These are phyloP conservation scores for Polyplosphaeria fusca DNA, from an alignment of 495 filamentous ascomycete genomes.

Conservation along the genomic window DNA sequence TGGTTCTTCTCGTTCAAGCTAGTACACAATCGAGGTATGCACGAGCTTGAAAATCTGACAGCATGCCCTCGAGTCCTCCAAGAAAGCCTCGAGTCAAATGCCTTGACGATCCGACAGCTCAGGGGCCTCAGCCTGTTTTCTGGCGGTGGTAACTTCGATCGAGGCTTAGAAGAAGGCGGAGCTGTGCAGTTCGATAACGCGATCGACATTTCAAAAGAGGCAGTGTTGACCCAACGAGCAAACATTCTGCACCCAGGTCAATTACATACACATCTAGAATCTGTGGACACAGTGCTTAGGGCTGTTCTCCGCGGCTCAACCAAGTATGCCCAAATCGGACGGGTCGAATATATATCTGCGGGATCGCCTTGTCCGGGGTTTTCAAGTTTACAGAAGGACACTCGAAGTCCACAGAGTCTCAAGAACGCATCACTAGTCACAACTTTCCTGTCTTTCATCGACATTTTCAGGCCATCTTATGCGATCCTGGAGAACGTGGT, in stretches of 20 bases:
- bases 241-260: conserved; percentile 46
- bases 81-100: conserved; percentile 30
- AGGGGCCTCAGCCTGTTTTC: conserved; percentile 67
- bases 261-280: conserved; percentile 56
- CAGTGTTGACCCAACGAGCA: conserved; percentile 67
- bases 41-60: background rate
- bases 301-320: conserved; percentile 50
- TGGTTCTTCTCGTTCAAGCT: conserved; percentile 47
- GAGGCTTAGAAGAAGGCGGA: conserved; percentile 70
- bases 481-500: conserved; percentile 71
- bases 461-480: conserved; percentile 69
- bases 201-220: conserved; percentile 59
- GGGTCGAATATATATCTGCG: conserved; percentile 66
- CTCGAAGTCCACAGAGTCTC: conserved; percentile 46
- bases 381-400: conserved; percentile 56
- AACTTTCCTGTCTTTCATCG: conserved; percentile 67
- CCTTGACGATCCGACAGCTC: conserved; percentile 34
- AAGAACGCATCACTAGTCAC: conserved; percentile 69
- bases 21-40: background rate
- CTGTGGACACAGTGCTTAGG: conserved; percentile 64
- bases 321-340: conserved; percentile 53
- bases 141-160: conserved; percentile 69
- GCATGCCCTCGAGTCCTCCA: conserved; percentile 53
- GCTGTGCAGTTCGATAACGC: conserved; percentile 60
- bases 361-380: conserved; percentile 75